These are phyloP conservation scores for Cornus florida DNA, from an alignment of 148 eudicot species.

Conservation along the genomic window DNA sequence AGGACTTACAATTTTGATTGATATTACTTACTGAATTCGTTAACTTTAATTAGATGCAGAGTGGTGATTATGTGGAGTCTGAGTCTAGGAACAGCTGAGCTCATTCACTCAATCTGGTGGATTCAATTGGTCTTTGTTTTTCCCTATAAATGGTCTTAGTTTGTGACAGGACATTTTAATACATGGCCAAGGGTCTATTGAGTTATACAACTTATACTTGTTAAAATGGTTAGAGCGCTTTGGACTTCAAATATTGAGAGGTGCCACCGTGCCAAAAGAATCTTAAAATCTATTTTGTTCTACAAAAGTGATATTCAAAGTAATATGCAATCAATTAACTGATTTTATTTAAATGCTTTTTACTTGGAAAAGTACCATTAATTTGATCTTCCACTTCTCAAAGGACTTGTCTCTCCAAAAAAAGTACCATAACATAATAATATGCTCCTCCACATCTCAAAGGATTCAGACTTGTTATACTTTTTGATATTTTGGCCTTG, in stretches of 20 bases:
- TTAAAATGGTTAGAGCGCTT: background rate
- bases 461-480: background rate
- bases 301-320: background rate
- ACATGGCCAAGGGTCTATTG: background rate
- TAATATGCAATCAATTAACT: background rate
- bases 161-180: background rate
- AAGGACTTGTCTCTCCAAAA: background rate
- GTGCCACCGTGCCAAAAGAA: background rate
- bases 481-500: slow-evolving; percentile 1
- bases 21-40: background rate
- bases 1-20: background rate
- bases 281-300: background rate
- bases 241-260: background rate
- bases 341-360: background rate
- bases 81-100: background rate
- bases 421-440: background rate
- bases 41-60: background rate
- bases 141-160: background rate
- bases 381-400: background rate
- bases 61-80: background rate
- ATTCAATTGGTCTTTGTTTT: too few species aligned
- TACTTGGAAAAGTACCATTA: background rate
- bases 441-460: background rate
- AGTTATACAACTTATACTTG: background rate
- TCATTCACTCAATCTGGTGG: background rate